Conservation (phyloP, 306 rosid genomes). For the Canavalia ensiformis region DNA sequence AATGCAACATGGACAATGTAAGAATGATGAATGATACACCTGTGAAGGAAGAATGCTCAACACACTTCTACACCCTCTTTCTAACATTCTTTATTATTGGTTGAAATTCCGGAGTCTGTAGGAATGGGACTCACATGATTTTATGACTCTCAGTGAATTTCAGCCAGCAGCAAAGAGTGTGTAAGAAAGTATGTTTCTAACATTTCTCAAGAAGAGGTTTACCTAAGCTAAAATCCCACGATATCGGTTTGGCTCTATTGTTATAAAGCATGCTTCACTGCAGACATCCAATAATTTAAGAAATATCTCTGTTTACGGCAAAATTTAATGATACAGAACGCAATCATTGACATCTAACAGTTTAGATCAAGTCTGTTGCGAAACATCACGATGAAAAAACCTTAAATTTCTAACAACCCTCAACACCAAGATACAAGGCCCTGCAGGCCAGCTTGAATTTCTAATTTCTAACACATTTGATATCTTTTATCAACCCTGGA, state of each 20-base stretch:
- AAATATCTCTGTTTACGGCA: not conserved
- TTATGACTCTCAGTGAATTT: not conserved
- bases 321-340: conserved; percentile 10
- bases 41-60: not conserved
- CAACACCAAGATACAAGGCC: conserved; percentile 16
- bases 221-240: not conserved
- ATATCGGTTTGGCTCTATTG: not conserved
- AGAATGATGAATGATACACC: not conserved
- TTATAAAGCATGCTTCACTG: conserved; percentile 8
- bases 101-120: not conserved
- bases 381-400: not conserved
- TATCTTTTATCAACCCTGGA: not conserved
- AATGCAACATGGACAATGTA: conserved; percentile 4
- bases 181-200: not conserved
- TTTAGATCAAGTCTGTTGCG: not conserved
- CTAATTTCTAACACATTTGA: not conserved
- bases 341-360: conserved; percentile 9
- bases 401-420: conserved; percentile 3
- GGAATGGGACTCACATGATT: not conserved
- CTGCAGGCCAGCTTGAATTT: conserved; percentile 25
- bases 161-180: not conserved
- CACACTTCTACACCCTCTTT: not conserved
- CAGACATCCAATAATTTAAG: conserved; percentile 16
- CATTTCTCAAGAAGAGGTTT: not conserved
- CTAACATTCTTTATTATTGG: not conserved